Evolutionary conservation across 805 yeast species (phyloP), one percentile per base, ranked within the genome.

Genomic region (Candida chilensis): DNA sequence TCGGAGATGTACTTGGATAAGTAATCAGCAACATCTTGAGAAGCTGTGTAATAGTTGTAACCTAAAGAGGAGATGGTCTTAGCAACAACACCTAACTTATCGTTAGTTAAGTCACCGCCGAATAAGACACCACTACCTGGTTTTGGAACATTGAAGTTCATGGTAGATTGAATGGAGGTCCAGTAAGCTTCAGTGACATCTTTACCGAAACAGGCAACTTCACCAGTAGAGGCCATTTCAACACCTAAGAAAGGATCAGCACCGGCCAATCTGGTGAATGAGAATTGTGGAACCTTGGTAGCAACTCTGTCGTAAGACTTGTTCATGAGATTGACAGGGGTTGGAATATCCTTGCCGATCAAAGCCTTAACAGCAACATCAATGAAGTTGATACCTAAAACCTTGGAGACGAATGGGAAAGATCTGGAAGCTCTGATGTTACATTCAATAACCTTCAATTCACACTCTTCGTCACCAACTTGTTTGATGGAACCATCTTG

Each of bases 161-260:
- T 92, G 24, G 95, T 87, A 30, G 95, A 74, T 69, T 92, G 96
- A 47, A 90, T 76, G 11, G 97, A 80, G 27, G 96, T 81, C 97
- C 97, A 92, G 72, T 92, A 92, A 20, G 97, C 95, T 60, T 92
- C 97, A 33, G 71, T 47, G 38, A 81, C 56, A 57, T 85, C 80
- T 38, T 67, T 67, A 45, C 99, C 99, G 53, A 92, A 92, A 54
- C 96, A 84, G 18, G 98, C 98, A 53, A 92, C 83, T 64, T 92
- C 99, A 59, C 99, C 99, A 31, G 99, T 92, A 9, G 97, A 88
- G 5, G 97, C 80, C 99, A 92, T 92, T 66, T 92, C 99, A 42
- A 92, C 98, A 40, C 98, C 98, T 52, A 92, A 70, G 71, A 84
- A 88, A 40, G 99, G 99, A 59, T 92, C 99, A 30, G 99, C 99